Percentiles rank a stretch among this genome's conserved stretches.
Evolutionary conservation across 2,329 filamentous ascomycete genomes (phyloP).

Genomic region (Trichoderma gracile): DNA sequence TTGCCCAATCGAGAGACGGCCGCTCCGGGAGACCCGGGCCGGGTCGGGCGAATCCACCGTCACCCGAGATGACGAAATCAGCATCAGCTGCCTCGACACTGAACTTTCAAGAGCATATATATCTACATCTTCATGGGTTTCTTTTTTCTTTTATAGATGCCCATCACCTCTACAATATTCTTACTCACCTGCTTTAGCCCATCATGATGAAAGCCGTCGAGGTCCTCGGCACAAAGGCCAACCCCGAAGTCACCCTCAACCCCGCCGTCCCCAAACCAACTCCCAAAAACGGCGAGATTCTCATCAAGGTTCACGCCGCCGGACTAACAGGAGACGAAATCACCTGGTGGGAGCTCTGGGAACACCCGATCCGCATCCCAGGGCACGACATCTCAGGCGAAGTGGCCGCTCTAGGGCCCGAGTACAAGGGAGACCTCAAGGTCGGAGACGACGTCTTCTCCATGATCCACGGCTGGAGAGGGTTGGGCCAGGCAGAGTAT

Average conservation of each 20-base stretch:
- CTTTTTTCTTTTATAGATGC: background rate
- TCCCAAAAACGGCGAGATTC: conserved; percentile 30
- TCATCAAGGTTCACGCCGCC: conserved; percentile 38
- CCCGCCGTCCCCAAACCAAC: conserved; percentile 28
- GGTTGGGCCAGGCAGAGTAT: conserved; percentile 35
- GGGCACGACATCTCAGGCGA: conserved; percentile 42
- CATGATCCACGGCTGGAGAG: conserved; percentile 32
- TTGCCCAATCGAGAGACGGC: conserved; percentile 17
- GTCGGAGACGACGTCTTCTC: conserved; percentile 34
- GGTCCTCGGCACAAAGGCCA: conserved; percentile 32
- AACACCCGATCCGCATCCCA: conserved; percentile 34
- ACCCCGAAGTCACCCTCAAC: conserved; percentile 29
- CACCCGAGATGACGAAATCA: conserved; percentile 19
- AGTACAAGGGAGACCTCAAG: conserved; percentile 29
- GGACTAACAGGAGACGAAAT: conserved; percentile 41
- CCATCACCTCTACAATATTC: background rate
- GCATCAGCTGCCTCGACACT: background rate
- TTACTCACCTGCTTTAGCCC: background rate
- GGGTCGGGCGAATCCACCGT: conserved; percentile 12
- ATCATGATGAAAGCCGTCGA: conserved; percentile 39
- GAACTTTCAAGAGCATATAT: background rate
- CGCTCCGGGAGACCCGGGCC: conserved; percentile 3
- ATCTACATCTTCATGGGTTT: background rate
- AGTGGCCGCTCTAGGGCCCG: conserved; percentile 33
- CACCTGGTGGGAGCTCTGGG: conserved; percentile 39